Evolutionary conservation across 495 filamentous ascomycete genomes (phyloP), one percentile per base, ranked within the genome.

Genomic region (Aspergillus ostianus): DNA sequence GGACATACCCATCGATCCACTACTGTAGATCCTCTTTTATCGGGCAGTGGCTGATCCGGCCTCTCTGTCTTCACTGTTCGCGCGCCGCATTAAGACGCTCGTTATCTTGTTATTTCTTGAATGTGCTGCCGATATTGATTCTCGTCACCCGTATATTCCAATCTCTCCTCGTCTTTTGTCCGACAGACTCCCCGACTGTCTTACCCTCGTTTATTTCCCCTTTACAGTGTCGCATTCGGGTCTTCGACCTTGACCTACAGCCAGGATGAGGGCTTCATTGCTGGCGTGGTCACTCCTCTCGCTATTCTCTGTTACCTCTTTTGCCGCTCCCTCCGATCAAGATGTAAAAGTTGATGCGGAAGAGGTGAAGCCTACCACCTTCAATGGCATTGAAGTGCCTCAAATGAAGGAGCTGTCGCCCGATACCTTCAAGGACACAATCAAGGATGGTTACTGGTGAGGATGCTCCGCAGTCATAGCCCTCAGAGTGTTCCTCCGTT

Each of bases 351-450:
- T 36, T 26, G 62, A 68, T 41, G 23, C 61, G 23, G 57, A 56
- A 19, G 55, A 56, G 18, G 55, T 63, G 20, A 20, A 57, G 8
- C 27, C 69, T 47, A 92, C 90, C 18, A 80, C 82, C 21, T 97
- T 96, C 79, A 94, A 97, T 76, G 88, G 83, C 51, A 77, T 90
- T 44, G 79, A 82, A 60, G 91, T 96, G 13, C 92, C 92, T 21
- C 87, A 88, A 26, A 73, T 92, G 69, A 81, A 82, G 62, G 84
- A 89, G 69, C 68, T 91, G 49, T 80, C 75, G 0, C 80, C 79
- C 6, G 79, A 80, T 3, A 80, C 70, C 46, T 81, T 90, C 47
- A 78, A 85, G 17, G 76, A 83, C 55, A 72, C 79, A 6, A 81
- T 83, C 21, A 84, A 83, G 59, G 77, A 88, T 59, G 88, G 88